phyloP scores from a whole-genome alignment of 176 grass and related monocot genomes.

The Ensete ventricosum region DNA sequence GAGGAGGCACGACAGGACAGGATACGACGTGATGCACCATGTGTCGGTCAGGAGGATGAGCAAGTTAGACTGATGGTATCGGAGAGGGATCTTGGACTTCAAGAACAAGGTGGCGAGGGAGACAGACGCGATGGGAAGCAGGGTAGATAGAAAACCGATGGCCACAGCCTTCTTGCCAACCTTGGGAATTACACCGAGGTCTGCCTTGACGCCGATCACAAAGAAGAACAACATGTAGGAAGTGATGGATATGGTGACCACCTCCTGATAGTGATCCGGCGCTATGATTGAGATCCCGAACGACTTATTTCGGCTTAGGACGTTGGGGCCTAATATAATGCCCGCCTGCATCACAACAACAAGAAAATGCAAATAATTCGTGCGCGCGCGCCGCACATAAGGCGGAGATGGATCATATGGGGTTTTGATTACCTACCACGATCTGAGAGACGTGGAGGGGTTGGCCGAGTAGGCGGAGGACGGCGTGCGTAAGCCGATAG shows the following conservation, averaged over 20 bases:
- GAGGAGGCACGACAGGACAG: slow-evolving; percentile 56
- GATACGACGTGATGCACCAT: slow-evolving; percentile 71
- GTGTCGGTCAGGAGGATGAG: slow-evolving; percentile 32
- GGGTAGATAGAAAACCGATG: slow-evolving; percentile 31
- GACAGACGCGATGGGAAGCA: slow-evolving; percentile 27
- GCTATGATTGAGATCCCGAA: not conserved
- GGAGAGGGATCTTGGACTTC: not conserved
- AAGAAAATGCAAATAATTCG: no score
- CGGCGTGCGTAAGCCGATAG: not conserved
- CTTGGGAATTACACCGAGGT: slow-evolving; percentile 31
- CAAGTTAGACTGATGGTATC: slow-evolving; percentile 1
- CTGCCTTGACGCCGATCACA: slow-evolving; percentile 50
- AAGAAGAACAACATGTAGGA: slow-evolving; percentile 27
- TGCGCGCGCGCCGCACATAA: no score
- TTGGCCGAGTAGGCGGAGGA: slow-evolving; percentile 2
- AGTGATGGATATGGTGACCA: not conserved
- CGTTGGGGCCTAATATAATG: not conserved
- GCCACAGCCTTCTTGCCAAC: slow-evolving; percentile 46
- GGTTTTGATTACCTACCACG: not conserved
- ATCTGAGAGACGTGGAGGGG: slow-evolving; percentile 2
- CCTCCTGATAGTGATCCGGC: not conserved
- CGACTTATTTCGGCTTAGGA: not conserved
- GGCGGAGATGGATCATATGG: no score
- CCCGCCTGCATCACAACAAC: not conserved
- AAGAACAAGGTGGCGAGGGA: not conserved